Evolutionary conservation across 208 protist species (phyloP).

Genomic region (Acanthamoeba triangularis): DNA sequence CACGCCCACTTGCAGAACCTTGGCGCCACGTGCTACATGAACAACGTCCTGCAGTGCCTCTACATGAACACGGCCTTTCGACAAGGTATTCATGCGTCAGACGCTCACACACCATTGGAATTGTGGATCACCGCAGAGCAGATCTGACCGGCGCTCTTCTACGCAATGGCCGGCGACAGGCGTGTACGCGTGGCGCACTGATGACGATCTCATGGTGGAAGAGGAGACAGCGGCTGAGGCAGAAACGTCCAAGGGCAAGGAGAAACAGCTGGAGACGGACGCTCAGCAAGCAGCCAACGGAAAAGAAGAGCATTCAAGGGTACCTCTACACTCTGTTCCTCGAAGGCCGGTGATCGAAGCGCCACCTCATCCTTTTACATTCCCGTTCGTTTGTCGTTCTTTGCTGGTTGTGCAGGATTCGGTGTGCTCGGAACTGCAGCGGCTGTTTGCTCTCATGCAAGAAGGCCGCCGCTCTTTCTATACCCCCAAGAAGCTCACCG

Average conservation of each 20-base stretch:
- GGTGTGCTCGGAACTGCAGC: slow-evolving; percentile 65
- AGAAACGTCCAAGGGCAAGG: not conserved
- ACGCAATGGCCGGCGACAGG: not conserved
- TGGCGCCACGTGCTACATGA: slow-evolving; percentile 78
- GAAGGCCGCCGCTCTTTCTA: slow-evolving; percentile 16
- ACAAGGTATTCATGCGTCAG: slow-evolving; percentile 35
- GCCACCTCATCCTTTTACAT: no score
- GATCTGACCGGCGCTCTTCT: not conserved
- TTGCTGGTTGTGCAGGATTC: not conserved
- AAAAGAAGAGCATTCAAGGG: no score
- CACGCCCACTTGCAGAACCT: slow-evolving; percentile 41
- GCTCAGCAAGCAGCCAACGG: not conserved
- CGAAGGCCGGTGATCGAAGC: no score
- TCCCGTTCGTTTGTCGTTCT: no score
- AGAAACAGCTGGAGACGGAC: not conserved
- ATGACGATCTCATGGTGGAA: not conserved
- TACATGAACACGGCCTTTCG: slow-evolving; percentile 73
- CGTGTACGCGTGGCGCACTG: slow-evolving; percentile 11
- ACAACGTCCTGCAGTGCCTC: slow-evolving; percentile 72
- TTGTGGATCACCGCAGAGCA: no score
- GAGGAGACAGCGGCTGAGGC: not conserved
- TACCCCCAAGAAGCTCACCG: slow-evolving; percentile 13
- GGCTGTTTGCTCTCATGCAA: slow-evolving; percentile 67
- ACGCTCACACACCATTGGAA: no score
- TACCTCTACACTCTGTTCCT: no score